Evolutionary conservation across 352 stramenopile species (phyloP).

Genomic region (Globisporangium paddicum): DNA sequence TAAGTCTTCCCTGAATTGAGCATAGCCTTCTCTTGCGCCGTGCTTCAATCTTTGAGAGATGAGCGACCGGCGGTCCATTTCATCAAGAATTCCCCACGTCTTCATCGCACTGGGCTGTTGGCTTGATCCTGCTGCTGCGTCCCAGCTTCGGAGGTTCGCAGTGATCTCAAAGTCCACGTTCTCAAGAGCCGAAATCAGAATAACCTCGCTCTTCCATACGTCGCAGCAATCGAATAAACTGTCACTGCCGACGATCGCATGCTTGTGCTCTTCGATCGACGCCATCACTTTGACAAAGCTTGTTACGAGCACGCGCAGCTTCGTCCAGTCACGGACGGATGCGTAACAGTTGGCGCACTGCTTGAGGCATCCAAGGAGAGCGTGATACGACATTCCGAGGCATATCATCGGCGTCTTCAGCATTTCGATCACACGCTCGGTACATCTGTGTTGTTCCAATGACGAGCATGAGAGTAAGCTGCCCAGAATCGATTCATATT

Average conservation of each 20-base stretch:
- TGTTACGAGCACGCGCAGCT: slow-evolving; percentile 25
- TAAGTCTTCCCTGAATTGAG: slow-evolving; percentile 17
- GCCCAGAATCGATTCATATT: slow-evolving; percentile 37
- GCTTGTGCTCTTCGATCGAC: slow-evolving; percentile 17
- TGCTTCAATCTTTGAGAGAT: background rate
- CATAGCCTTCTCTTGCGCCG: background rate
- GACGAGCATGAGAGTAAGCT: background rate
- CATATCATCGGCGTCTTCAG: slow-evolving; percentile 24
- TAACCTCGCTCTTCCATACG: slow-evolving; percentile 36
- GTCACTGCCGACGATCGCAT: slow-evolving; percentile 20
- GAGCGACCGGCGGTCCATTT: background rate
- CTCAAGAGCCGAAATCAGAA: slow-evolving; percentile 22
- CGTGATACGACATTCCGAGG: slow-evolving; percentile 29
- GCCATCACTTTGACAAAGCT: slow-evolving; percentile 23
- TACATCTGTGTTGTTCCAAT: background rate
- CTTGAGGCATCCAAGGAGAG: slow-evolving; percentile 39
- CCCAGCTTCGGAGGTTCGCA: background rate
- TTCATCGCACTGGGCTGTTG: slow-evolving; percentile 11
- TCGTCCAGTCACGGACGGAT: slow-evolving; percentile 35
- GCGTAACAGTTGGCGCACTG: slow-evolving; percentile 48
- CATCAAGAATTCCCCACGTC: slow-evolving; percentile 23
- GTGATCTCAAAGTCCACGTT: background rate
- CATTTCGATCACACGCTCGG: slow-evolving; percentile 16
- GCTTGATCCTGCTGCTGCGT: background rate
- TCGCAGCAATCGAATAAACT: slow-evolving; percentile 27